phyloP scores from a whole-genome alignment of 345 rosid genomes.

The Murraya paniculata region DNA sequence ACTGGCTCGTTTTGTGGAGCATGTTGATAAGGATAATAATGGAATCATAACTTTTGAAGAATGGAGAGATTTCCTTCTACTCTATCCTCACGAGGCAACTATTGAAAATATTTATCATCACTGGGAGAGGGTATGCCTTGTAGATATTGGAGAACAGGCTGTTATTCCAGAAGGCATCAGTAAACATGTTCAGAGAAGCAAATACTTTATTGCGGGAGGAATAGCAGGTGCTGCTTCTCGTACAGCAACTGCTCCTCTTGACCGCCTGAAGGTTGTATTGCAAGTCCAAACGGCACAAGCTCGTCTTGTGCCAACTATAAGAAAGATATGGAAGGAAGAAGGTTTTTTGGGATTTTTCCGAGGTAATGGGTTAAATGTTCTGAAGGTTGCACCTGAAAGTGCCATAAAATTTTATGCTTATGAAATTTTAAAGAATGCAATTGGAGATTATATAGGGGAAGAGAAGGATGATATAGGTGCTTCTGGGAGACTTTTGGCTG shows the following conservation, averaged over 20 bases:
- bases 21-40: constrained; percentile 93
- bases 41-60: constrained; percentile 95
- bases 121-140: constrained; percentile 90
- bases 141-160: constrained; percentile 93
- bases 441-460: constrained; percentile 44
- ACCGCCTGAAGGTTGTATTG: constrained; percentile 80
- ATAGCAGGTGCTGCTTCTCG: constrained; percentile 95
- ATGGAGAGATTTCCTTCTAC: constrained; percentile 97
- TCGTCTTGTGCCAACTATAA: constrained; percentile 57
- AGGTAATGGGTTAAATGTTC: constrained; percentile 86
- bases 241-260: constrained; percentile 94
- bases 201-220: constrained; percentile 85
- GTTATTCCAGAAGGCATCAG: constrained; percentile 95
- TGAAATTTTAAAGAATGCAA: constrained; percentile 67
- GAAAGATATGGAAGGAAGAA: constrained; percentile 71
- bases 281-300: constrained; percentile 78
- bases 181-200: constrained; percentile 72
- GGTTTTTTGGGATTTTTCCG: constrained; percentile 83
- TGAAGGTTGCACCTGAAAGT: constrained; percentile 97
- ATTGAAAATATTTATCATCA: constrained; percentile 89
- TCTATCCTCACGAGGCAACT: constrained; percentile 94
- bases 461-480: constrained; percentile 63
- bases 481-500: constrained; percentile 79
- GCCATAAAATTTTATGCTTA: constrained; percentile 86
- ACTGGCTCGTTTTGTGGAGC: constrained; percentile 86